Evolutionary conservation across 805 yeast species (phyloP), one percentile per base, ranked within the genome.

Genomic region (Myxozyma vanderwaltii): DNA sequence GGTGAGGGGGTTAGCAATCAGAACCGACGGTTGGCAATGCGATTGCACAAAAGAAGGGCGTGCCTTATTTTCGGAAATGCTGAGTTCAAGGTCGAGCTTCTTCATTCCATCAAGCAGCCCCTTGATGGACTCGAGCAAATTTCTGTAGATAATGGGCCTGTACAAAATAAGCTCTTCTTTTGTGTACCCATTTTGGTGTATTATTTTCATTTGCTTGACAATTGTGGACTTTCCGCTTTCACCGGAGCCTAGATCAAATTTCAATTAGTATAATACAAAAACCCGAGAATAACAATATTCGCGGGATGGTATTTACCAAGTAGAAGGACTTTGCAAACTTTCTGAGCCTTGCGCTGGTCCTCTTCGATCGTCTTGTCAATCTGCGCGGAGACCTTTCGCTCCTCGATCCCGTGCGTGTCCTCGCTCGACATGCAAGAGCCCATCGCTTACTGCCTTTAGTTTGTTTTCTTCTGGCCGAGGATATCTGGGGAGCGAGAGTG

Each of bases 161-260:
- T 87, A 88, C 65, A 87, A 89, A 55, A 78, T 75, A 27, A 86
- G 73, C 71, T 91, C 97, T 48, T 86, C 85, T 72, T 84, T 76
- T 53, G 85, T 73, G 69, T 84, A 87, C 7, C 91, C 91, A 65
- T 83, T 78, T 69, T 86, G 88, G 69, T 87, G 89, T 51, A 86
- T 76, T 59, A 86, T 86, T 70, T 86, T 87, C 84, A 88, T 88
- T 72, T 88, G 95, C 71, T 87, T 88, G 54, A 88, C 82, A 54
- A 88, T 84, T 17, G 95, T 88, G 6, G 91, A 85, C 69, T 88
- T 88, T 3, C 95, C 95, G 62, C 86, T 79, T 69, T 88, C 95
- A 15, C 98, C 99, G 0, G 97, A 88, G 4, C 99, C 67, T 62
- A 36, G 15, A 17, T 1, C 6, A 3, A 4, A 7, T 2, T 13